Base-by-base conservation (phyloP, 1,284 basidiomycete genomes). In the Apiotrichum domesticum region DNA sequence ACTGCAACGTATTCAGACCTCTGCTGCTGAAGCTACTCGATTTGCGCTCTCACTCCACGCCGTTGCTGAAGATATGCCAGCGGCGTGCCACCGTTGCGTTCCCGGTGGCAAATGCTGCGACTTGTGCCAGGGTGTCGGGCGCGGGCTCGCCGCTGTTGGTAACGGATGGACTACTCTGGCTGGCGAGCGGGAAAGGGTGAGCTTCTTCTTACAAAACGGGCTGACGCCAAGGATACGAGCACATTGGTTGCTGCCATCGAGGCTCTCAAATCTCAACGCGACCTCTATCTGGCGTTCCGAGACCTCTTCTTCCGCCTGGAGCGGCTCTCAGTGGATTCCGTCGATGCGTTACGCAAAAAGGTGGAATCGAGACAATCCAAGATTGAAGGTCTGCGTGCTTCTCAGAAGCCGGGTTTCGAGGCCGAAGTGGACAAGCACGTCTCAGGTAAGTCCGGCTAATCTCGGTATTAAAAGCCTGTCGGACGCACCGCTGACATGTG, bases 231-330 rank as follows among this genome's bases (percentile, higher is more conserved):
- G 58, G 55, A 56, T 29, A 43, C 51, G 4, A 39, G 42, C 11
- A 43, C 46, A 37, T n/a, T 39, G 14, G 43, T 54, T 2, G 61
- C 51, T 1, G 66, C 67, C 21, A 67, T 75, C 42, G 70, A 71
- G 55, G 56, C 63, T 9, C 54, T 73, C 43, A 78, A 91, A 84
- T 78, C 78, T 50, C 90, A 96, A 72, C 84, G 92, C 43, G 93
- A 97, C 69, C 79, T 96, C 4, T 94, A 92, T 72, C 79, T 89
- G 44, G 85, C 89, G 7, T 86, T 87, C 71, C 84, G 88, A 21
- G 90, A 93, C 66, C 80, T 95, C 4, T 88, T 94, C 69, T 79
- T 84, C 47, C 84, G 92, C 29, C 87, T 92, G 65, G 87, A 90
- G 58, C 84, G 85, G 37, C 80, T 94, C 40, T 89, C 90, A 0